Evolutionary conservation across 345 rosid genomes (phyloP), one percentile per base, ranked within the genome.

Genomic region (Noccaea bulbosa): DNA sequence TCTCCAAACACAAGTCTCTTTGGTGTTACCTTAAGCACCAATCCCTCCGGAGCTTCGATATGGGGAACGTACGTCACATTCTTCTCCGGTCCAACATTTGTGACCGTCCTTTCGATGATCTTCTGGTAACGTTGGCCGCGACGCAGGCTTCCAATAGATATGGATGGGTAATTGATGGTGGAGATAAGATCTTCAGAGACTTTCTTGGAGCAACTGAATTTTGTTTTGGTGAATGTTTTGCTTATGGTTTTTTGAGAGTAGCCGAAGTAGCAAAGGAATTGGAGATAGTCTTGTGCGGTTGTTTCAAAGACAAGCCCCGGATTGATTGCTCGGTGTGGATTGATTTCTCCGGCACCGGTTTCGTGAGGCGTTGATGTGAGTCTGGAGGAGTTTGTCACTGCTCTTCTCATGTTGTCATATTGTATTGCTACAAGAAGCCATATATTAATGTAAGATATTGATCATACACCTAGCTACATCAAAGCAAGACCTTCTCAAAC

Each of bases 251-350:
- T 83, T 50, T 83, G 80, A 11, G 93, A 57, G 50, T 83, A 88
- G 16, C 93, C 87, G 8, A 38, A 57, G 63, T 78, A 87, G 70
- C 96, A 87, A 10, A 87, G 88, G 77, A 87, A 88, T 8, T 57
- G 64, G 22, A 88, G 79, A 63, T 84, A 83, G 47, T 91, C 91
- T 16, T 70, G 17, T 62, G 67, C 22, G 22, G 82, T 81, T 52
- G 90, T 87, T 72, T 87, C 84, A 20, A 85, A 87, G n/a, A 87
- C 85, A 57, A 91, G 53, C 37, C 97, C 97, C 9, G 97, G 97
- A 61, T 87, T 66, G 14, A 87, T 82, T 27, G 97, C 95, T 65
- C 64, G 78, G 3, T 65, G 60, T 4, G 89, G 97, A 39, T 59
- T 80, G 33, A 88, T 80, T 77, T 85, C 93, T 62, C 97, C 97